Percentiles rank a stretch among this genome's conserved stretches.
phyloP scores from a whole-genome alignment of 2,329 filamentous ascomycete genomes.

The Pyrenochaeta sp. region DNA sequence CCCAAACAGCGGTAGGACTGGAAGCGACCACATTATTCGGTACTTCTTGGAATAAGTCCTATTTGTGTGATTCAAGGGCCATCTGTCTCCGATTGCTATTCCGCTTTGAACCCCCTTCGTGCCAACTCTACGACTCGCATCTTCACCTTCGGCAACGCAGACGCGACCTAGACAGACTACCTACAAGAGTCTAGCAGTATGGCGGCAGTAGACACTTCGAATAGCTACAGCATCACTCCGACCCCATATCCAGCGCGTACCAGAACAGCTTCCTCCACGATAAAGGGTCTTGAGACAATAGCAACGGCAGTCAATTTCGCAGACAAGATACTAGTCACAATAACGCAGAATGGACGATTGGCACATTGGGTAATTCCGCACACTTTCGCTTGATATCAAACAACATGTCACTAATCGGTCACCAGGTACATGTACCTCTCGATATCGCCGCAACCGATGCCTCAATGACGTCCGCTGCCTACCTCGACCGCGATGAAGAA shows the following conservation, averaged over 20 bases:
- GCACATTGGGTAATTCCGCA: conserved; percentile 82
- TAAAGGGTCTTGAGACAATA: conserved; percentile 75
- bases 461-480: conserved; percentile 57
- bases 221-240: conserved; percentile 30
- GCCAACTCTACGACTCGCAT: too few species aligned
- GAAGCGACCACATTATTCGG: too few species aligned
- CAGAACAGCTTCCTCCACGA: conserved; percentile 61
- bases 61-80: too few species aligned
- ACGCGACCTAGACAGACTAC: too few species aligned
- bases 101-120: too few species aligned
- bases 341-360: conserved; percentile 83
- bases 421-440: conserved; percentile 79
- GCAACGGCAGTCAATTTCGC: conserved; percentile 77
- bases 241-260: conserved; percentile 73
- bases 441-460: conserved; percentile 72
- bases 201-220: conserved; percentile 15
- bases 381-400: background rate
- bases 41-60: too few species aligned
- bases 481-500: conserved; percentile 55
- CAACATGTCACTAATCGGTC: conserved; percentile 6
- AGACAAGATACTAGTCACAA: conserved; percentile 89
- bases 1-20: too few species aligned
- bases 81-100: too few species aligned
- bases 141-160: too few species aligned
- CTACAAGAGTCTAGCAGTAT: conserved; percentile 8